Evolutionary conservation across 495 filamentous ascomycete genomes (phyloP), one percentile per base, ranked within the genome.

Genomic region (Penicillium coffeae): DNA sequence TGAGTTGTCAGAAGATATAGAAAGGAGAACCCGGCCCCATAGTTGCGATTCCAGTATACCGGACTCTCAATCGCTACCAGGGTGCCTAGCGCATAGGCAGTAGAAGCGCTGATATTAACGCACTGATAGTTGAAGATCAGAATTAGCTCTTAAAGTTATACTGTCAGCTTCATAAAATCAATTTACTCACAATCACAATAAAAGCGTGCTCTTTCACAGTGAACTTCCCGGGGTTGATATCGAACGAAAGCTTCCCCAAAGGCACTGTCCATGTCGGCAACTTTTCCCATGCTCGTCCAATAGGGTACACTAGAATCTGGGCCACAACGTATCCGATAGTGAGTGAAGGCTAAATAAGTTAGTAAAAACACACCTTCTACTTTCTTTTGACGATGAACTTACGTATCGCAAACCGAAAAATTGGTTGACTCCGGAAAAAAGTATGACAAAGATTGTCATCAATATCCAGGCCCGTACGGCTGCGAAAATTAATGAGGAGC

Each of bases 151-250:
- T 21, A n/a, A n/a, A n/a, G n/a, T n/a, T n/a, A n/a, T n/a, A n/a
- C n/a, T n/a, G n/a, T n/a, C n/a, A n/a, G 4, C 32, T 9, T n/a
- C 0, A 7, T 44, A 8, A 5, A 34, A 15, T 15, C 14, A 3
- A 42, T 44, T 13, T 18, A 45, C 54, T 51, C 30, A 75, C 80
- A 78, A 86, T 87, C 8, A 82, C 80, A 45, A 87, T 84, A 35
- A 87, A 72, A 6, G 83, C 74, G 54, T 87, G 84, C 52, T 86
- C 82, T 56, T 86, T 87, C 54, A 85, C 72, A 53, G 83, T 87
- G 64, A 87, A 87, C 18, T 73, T 76, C 0, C 83, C 82, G 1
- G 82, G 82, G 54, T 86, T 86, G 34, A 66, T 43, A 14, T 66
- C 65, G 9, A 71, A 69, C 52, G 73, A 68, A 10, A 65, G 68